A percentile compares a stretch with the other conserved stretches of the same genome.
Evolutionary conservation across 2,329 filamentous ascomycete genomes (phyloP).

Genomic region (Fusarium tupiense): DNA sequence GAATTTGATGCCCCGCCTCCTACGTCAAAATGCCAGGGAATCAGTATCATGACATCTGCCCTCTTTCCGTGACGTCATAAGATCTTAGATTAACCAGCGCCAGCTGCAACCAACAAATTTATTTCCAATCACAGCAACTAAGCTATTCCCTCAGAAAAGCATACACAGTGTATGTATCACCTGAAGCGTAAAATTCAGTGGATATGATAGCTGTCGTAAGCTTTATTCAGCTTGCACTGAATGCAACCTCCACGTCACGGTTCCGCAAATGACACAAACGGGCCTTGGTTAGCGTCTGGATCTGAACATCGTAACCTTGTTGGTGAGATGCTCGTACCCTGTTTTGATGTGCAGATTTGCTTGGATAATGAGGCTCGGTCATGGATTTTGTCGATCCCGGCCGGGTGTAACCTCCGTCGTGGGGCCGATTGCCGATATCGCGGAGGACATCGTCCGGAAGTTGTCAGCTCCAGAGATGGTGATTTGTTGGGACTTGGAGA

Average conservation of each 20-base stretch:
- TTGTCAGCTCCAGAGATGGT: neutral
- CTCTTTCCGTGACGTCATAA: slow-evolving; percentile 22
- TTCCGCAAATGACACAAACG: slow-evolving; percentile 19
- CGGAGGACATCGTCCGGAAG: slow-evolving; percentile 13
- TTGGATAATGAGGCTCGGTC: slow-evolving; percentile 16
- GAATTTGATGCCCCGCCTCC: slow-evolving; percentile 31
- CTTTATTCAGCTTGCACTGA: neutral
- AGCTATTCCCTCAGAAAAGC: neutral
- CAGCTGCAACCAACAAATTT: neutral
- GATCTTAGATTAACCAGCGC: slow-evolving; percentile 11
- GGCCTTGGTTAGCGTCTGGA: neutral
- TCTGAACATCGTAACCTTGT: neutral
- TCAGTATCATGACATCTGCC: slow-evolving; percentile 19
- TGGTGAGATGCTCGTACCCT: neutral
- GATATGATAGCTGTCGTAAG: neutral
- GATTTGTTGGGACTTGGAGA: neutral
- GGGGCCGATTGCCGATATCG: slow-evolving; percentile 23
- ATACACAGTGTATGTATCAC: neutral
- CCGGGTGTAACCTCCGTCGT: slow-evolving; percentile 22
- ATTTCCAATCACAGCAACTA: neutral
- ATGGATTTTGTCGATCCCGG: slow-evolving; percentile 27
- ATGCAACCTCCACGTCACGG: slow-evolving; percentile 23
- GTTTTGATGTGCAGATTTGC: slow-evolving; percentile 4
- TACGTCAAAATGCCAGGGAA: slow-evolving; percentile 33
- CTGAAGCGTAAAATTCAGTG: neutral